Evolutionary conservation across 208 protist genomes (phyloP), one percentile per base, ranked within the genome.

Genomic region (Acanthamoeba healyi): DNA sequence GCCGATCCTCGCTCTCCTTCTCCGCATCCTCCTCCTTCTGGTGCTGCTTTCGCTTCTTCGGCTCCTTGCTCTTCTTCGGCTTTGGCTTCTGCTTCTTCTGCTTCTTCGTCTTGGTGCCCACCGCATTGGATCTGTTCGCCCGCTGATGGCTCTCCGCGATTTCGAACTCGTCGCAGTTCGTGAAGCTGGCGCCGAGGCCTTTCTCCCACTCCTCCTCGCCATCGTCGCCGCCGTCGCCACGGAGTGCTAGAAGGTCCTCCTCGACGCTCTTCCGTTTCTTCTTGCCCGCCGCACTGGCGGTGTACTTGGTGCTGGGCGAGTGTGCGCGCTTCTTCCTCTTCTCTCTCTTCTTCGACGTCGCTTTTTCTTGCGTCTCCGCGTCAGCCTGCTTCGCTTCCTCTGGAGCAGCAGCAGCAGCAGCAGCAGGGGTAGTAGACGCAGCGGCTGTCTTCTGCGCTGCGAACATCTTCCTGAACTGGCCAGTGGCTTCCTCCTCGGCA

Each of bases 201-300:
- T 40, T 61, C n/a, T 87, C 79, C 79, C 49, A 51, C 19, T 87
- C 79, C 38, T 56, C 46, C 6, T 58, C 49, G n/a, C n/a, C n/a
- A 38, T 58, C 49, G 10, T 58, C 79, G 26, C 6, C 49, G 9
- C 19, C 36, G 5, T 2, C 42, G 7, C n/a, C 12, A 12, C 61
- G 42, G 42, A 32, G 46, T 15, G 22, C n/a, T 7, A n/a, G 15
- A 6, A 2, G 19, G 46, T 19, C 19, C 1, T 63, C 40, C 67
- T 77, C 67, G 17, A 44, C 38, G 67, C 51, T 87, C 51, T 87
- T 87, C 42, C 79, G 79, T n/a, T 87, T 87, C 79, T 61, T 40
- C 10, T 46, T 81, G 32, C 3, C 34, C 1, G 36, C 15, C 1
- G 34, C 19, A 10, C 4, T 34, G 5, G 40, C 34, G 24, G 1